Base-by-base conservation (phyloP, 2,329 filamentous ascomycete species). In the Colletotrichum sp. region DNA sequence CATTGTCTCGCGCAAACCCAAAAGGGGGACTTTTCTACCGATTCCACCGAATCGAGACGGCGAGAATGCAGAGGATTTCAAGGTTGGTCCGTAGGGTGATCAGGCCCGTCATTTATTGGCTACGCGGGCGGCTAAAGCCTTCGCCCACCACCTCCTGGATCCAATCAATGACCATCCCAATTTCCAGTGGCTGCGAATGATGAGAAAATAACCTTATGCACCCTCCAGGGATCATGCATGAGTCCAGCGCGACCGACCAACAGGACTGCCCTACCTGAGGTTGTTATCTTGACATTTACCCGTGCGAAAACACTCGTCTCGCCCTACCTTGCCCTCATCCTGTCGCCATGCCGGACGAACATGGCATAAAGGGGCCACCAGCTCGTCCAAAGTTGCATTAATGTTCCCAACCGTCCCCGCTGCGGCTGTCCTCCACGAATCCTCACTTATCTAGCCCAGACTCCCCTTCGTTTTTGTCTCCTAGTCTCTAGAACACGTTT, bases 181-280 rank as follows among this genome's bases (percentile, higher is more conserved):
- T 67, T 67, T 67, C 34, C 55, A 55, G 65, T 36, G 32, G 28
- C 34, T 60, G 52, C 52, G 24, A 21, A 34, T 15, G 67, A 26
- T 30, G 55, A 61, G 34, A 30, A 69, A 61, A 69, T 69, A 69
- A 69, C 67, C 38, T 61, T 69, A 61, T 69, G 67, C 67, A 61
- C 7, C 12, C 34, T 61, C 28, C 67, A 69, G 67, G 67, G 55
- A 69, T 69, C 52, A 69, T 48, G 52, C 55, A 68, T 43, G 48
- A 60, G 52, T 24, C 48, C 67, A 61, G 55, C 67, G 16, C 48
- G 52, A 24, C 52, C 34, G 34, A 36, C 58, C 58, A 63, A 63
- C 58, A 38, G 24, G 52, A 58, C 67, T n/a, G 48, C 67, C 55
- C 67, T 60, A 60, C 67, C 55, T 57, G 32, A 15, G 13, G 16